Evolutionary conservation across 179 eudicot genomes (phyloP), one percentile per base, ranked within the genome.

Genomic region (Dionaea muscipula): DNA sequence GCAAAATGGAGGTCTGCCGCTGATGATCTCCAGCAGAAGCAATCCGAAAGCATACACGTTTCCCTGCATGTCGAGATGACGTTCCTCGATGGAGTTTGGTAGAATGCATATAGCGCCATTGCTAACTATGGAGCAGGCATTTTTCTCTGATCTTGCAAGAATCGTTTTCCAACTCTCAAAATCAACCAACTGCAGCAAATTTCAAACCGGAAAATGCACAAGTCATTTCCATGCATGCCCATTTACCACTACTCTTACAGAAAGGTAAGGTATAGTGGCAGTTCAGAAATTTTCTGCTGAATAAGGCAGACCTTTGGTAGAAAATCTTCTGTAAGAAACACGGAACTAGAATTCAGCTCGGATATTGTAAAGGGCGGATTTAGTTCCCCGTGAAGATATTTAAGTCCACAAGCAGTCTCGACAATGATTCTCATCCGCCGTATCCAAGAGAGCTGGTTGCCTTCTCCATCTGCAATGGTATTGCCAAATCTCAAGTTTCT

Each of bases 101-200:
- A 91, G 76, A 62, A 87, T 75, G 63, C 98, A 91, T 28, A 80
- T 57, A 22, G 79, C 81, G 26, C 98, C 97, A 47, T 81, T 75
- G 65, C 62, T 74, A 62, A 74, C 76, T 31, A 80, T 76, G 26
- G 81, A 72, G 48, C 78, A 76, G 11, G 86, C 78, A 52, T 78
- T 84, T 67, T 82, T 87, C 72, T 81, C 86, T 24, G 96, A 82
- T 72, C 96, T 80, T 25, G 94, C 80, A 26, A 82, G 67, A 41
- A 91, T 73, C 3, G 82, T 73, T 65, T 82, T 91, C 98, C 98
- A 91, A 73, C 96, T 78, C 63, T 87, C 98, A 65, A 87, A 91
- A 79, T 91, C 95, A 61, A 87, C 95, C 68, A 91, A 75, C 98
- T 91, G 73, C 61, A 70, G 28, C 16, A 61, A 26, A 19, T 16